A percentile compares a stretch with the other conserved stretches of the same genome.
Evolutionary conservation across 768 basidiomycete genomes (phyloP).

Genomic region (Udeniomyces megalosporus): DNA sequence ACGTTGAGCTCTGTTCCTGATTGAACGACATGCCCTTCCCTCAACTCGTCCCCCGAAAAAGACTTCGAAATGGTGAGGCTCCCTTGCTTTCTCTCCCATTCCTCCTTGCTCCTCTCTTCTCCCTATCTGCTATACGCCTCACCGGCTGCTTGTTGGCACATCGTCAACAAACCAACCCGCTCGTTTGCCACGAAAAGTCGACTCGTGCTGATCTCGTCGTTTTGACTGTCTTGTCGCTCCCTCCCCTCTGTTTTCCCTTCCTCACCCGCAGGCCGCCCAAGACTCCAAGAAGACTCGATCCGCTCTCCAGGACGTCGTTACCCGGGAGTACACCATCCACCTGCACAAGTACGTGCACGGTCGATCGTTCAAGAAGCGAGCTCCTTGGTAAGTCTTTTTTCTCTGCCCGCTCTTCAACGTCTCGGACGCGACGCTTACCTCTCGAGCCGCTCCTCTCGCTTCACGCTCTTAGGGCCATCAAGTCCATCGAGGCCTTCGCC

Average conservation of each 20-base stretch:
- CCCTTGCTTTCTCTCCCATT: no score
- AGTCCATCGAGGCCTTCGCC: slow-evolving; percentile 82
- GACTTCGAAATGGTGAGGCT: no score
- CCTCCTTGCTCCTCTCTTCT: no score
- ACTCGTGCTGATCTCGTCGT: no score
- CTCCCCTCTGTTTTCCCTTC: not conserved
- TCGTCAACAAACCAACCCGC: no score
- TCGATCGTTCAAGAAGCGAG: slow-evolving; percentile 15
- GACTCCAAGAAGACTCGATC: slow-evolving; percentile 51
- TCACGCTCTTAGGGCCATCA: slow-evolving; percentile 48
- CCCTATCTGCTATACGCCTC: no score
- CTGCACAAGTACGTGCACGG: slow-evolving; percentile 55
- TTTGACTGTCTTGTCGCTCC: not conserved
- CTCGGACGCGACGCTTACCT: not conserved
- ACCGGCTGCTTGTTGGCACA: no score
- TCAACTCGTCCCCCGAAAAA: no score
- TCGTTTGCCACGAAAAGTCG: no score
- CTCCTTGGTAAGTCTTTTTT: not conserved
- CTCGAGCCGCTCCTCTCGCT: not conserved
- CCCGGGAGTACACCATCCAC: slow-evolving; percentile 97
- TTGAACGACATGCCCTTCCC: no score
- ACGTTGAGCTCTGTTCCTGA: no score
- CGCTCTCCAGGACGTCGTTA: slow-evolving; percentile 93
- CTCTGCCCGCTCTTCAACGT: not conserved
- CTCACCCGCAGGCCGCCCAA: not conserved